phyloP scores from a whole-genome alignment of 352 stramenopile species.

The Phytophthora sp. region DNA sequence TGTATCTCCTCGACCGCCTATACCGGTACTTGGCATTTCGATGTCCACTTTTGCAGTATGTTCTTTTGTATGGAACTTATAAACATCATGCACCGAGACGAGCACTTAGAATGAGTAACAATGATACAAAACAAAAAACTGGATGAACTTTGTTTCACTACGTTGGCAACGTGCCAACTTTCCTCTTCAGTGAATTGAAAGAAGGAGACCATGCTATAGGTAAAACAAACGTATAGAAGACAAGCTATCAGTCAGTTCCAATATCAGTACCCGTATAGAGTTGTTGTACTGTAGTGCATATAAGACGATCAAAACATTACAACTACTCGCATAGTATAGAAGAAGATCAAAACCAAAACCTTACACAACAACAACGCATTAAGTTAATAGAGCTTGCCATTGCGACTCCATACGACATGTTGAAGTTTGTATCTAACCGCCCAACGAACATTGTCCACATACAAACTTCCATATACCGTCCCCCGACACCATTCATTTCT shows the following conservation, averaged over 20 bases:
- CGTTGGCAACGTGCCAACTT: constrained; percentile 4
- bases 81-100: no score
- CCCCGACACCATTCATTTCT: constrained; percentile 32
- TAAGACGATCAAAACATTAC: background rate
- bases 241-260: no score
- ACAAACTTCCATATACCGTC: constrained; percentile 32
- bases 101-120: no score
- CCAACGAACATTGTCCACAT: constrained; percentile 28
- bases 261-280: no score
- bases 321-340: background rate
- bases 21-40: background rate
- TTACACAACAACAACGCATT: background rate
- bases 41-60: no score
- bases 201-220: background rate
- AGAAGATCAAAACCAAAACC: no score
- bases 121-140: background rate
- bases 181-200: background rate
- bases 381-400: background rate
- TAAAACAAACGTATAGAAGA: no score
- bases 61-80: no score
- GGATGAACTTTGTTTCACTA: no score
- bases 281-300: background rate
- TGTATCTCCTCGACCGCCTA: background rate
- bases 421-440: constrained; percentile 27
- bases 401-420: constrained; percentile 15